Conservation (phyloP, 2,329 filamentous ascomycete species). For the Venturia pyrina region DNA sequence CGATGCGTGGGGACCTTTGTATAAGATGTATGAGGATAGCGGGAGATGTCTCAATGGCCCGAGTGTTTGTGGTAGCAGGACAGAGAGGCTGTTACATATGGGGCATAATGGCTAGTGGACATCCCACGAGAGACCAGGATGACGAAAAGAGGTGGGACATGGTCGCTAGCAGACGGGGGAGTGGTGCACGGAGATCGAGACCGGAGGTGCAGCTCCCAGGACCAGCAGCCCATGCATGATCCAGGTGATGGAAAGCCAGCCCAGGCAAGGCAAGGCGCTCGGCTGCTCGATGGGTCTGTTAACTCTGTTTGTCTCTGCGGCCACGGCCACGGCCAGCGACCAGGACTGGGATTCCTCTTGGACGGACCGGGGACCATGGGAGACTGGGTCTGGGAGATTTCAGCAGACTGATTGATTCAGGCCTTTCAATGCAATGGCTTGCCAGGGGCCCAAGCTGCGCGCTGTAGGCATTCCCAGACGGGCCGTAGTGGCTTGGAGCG, state of each 20-base stretch:
- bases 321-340: no score
- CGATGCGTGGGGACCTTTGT: background rate
- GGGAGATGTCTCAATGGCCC: background rate
- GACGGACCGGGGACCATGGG: background rate
- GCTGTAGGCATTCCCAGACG: background rate
- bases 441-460: background rate
- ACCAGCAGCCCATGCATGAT: slow-evolving; percentile 6
- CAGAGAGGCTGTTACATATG: slow-evolving; percentile 8
- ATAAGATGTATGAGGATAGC: background rate
- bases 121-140: slow-evolving; percentile 12
- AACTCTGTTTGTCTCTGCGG: background rate
- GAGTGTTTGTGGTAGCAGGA: background rate
- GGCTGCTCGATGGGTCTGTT: background rate
- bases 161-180: slow-evolving; percentile 3
- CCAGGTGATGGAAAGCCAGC: slow-evolving; percentile 8
- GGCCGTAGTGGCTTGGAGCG: slow-evolving; percentile 2
- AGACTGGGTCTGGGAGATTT: background rate
- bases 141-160: slow-evolving; percentile 12
- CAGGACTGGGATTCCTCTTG: background rate
- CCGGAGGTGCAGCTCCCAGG: slow-evolving; percentile 3
- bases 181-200: slow-evolving; percentile 12
- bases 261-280: slow-evolving; percentile 3
- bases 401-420: background rate
- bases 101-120: slow-evolving; percentile 5
- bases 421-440: background rate